These are phyloP conservation scores for Colletotrichum horii DNA, from an alignment of 2,329 filamentous ascomycete genomes.

Conservation along the genomic window DNA sequence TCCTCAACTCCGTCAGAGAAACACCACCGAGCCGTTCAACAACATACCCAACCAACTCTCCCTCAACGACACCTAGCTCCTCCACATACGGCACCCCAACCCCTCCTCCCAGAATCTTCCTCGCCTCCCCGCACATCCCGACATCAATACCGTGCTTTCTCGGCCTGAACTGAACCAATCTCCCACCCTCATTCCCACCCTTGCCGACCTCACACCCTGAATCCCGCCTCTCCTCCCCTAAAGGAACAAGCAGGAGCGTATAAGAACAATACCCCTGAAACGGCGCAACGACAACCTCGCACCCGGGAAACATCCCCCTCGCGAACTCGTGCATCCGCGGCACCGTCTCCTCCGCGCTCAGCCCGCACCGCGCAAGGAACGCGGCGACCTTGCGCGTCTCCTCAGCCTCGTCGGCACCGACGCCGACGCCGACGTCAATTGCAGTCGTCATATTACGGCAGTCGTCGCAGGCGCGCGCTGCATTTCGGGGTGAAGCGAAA, in stretches of 20 bases:
- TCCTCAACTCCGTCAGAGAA: conserved; percentile 39
- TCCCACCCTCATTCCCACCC: neutral
- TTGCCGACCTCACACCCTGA: neutral
- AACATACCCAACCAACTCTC: conserved; percentile 42
- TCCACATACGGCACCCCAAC: conserved; percentile 45
- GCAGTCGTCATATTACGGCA: neutral
- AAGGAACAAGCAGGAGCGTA: conserved; percentile 42
- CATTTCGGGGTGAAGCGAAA: neutral
- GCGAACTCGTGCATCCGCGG: conserved; percentile 32
- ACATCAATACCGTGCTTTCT: conserved; percentile 45
- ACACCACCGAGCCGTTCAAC: conserved; percentile 47
- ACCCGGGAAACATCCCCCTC: conserved; percentile 31
- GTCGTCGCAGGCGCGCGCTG: neutral
- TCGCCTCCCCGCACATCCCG: conserved; percentile 39
- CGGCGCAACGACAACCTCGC: conserved; percentile 34
- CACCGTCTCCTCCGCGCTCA: conserved; percentile 23
- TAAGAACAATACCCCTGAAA: conserved; percentile 59
- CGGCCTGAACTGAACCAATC: conserved; percentile 55
- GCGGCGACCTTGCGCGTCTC: neutral
- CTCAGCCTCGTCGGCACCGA: neutral
- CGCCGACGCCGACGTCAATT: neutral
- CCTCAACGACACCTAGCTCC: conserved; percentile 34
- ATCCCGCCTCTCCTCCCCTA: conserved; percentile 15
- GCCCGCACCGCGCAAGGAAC: neutral
- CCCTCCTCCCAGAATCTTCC: conserved; percentile 38